phyloP scores from a whole-genome alignment of 306 rosid species.

The Pueraria montana region DNA sequence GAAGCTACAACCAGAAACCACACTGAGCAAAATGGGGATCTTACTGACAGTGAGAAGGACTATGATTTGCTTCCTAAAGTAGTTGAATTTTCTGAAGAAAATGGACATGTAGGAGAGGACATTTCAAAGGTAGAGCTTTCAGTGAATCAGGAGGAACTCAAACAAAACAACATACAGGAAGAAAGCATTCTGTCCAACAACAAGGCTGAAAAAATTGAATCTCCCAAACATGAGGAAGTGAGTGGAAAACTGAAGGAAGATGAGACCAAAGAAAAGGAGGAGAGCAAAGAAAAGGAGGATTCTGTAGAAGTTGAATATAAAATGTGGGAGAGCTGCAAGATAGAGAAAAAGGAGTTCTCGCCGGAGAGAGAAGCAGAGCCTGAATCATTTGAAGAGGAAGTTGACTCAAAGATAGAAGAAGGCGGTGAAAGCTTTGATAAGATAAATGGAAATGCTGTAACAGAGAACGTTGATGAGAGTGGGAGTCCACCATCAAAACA shows the following conservation, averaged over 20 bases:
- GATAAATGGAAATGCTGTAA: conserved; percentile 66
- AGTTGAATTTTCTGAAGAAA: conserved; percentile 94
- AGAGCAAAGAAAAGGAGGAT: conserved; percentile 68
- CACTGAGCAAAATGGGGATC: conserved; percentile 76
- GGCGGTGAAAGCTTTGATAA: conserved; percentile 70
- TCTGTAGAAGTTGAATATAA: conserved; percentile 70
- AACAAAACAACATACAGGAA: conserved; percentile 55
- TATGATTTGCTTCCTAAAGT: conserved; percentile 92
- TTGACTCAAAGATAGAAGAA: conserved; percentile 71
- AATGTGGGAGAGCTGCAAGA: conserved; percentile 98
- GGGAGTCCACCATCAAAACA: conserved; percentile 69
- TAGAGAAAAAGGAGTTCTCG: conserved; percentile 94
- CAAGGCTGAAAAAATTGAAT: conserved; percentile 55
- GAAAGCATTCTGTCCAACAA: conserved; percentile 52
- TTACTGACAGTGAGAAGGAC: conserved; percentile 89
- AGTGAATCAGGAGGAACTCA: conserved; percentile 53
- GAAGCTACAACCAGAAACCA: conserved; percentile 76
- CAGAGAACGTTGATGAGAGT: conserved; percentile 63
- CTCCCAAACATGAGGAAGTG: conserved; percentile 48
- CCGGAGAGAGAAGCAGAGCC: conserved; percentile 87
- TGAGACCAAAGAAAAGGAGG: conserved; percentile 66
- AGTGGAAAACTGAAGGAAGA: conserved; percentile 68
- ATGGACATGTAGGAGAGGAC: conserved; percentile 81
- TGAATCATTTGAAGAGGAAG: conserved; percentile 78
- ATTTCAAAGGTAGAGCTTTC: conserved; percentile 64